Evolutionary conservation across 2,329 filamentous ascomycete genomes (phyloP), one percentile per base, ranked within the genome.

Genomic region (Ophiostoma tasmaniense): DNA sequence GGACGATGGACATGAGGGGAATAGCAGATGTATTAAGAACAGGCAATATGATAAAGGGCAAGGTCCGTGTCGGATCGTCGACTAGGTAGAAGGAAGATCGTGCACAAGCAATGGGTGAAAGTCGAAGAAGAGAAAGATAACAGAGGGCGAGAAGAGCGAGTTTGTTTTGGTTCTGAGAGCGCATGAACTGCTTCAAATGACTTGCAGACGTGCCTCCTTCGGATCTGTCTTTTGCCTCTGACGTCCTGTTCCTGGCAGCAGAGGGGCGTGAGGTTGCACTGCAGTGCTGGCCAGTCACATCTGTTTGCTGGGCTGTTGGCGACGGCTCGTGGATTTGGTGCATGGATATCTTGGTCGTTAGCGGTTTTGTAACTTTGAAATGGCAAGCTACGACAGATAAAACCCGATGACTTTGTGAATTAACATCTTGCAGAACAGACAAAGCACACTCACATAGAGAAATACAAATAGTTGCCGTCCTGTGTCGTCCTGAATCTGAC

Each of bases 21-120:
- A 55, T 55, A 55, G 8, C 1, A 55, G 50, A 55, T 7, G 50
- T 25, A 55, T 4, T 55, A 55, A 55, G 50, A 55, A 55, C n/a
- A 25, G 50, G 50, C 22, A 64, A n/a, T 13, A 28, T 22, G 11
- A 66, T 10, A 28, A 64, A n/a, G 66, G 17, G 22, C 22, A 35
- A 61, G 55, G 59, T 22, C 59, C 59, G 64, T 55, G 69, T 70
- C 62, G 10, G 67, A 70, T 70, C 67, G 52, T 30, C 69, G 22
- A 11, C 67, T n/a, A 64, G 55, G 64, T 62, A 33, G 65, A 42
- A 2, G 30, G 50, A 65, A 28, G 5, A 17, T 59, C 3, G 39
- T 13, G 33, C 11, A 64, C 59, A 3, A 22, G 55, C 25, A 30
- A 30, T 3, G 25, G 25, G 11, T 25, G 3, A 3, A 64, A 62